phyloP scores from a whole-genome alignment of 768 basidiomycete genomes.

The Astraeus odoratus region DNA sequence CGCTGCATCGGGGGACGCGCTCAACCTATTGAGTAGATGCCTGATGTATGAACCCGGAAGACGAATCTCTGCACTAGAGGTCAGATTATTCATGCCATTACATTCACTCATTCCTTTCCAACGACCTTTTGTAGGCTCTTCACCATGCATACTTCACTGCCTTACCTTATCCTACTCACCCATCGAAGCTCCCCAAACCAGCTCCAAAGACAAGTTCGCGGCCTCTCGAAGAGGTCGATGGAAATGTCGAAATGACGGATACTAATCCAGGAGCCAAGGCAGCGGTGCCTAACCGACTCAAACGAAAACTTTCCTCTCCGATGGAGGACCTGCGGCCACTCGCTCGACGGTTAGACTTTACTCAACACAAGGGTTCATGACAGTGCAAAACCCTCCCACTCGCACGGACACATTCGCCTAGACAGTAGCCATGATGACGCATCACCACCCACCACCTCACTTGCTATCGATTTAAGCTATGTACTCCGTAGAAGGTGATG shows the following conservation, averaged over 20 bases:
- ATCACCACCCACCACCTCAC: constrained; percentile 17
- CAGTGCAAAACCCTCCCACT: no score
- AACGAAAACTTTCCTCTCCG: constrained; percentile 63
- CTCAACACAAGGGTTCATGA: constrained; percentile 25
- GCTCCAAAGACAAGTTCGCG: constrained; percentile 37
- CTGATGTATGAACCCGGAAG: constrained; percentile 81
- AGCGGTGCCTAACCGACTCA: constrained; percentile 47
- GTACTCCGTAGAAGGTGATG: background rate
- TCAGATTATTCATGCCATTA: constrained; percentile 28
- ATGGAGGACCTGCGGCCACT: constrained; percentile 48
- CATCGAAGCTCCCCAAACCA: constrained; percentile 82
- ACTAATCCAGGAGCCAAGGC: constrained; percentile 49
- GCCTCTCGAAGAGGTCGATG: constrained; percentile 73
- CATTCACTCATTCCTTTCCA: background rate
- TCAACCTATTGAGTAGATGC: constrained; percentile 76
- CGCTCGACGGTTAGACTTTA: constrained; percentile 69
- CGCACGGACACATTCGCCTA: constrained; percentile 21
- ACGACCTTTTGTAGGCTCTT: constrained; percentile 52
- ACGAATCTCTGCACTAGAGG: constrained; percentile 75
- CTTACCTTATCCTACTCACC: constrained; percentile 81
- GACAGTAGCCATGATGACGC: background rate
- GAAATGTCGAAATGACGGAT: constrained; percentile 51
- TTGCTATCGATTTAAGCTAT: constrained; percentile 5
- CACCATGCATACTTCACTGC: constrained; percentile 83
- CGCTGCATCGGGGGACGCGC: constrained; percentile 78